Evolutionary conservation across 2,329 filamentous ascomycete genomes (phyloP).

Genomic region (Fusarium sp.): DNA sequence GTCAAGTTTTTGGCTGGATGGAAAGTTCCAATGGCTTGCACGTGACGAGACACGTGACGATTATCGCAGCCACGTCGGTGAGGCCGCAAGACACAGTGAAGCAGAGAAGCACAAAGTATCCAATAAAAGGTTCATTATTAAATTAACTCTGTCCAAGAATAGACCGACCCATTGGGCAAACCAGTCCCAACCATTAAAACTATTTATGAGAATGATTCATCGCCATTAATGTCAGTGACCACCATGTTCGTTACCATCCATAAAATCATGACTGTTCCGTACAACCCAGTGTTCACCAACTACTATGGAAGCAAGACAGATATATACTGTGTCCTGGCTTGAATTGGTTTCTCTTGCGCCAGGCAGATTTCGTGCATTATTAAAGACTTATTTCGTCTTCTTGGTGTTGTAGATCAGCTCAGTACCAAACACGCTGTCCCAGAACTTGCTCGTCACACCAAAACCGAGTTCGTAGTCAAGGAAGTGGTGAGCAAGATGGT

Average conservation of each 20-base stretch:
- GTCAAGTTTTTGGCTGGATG: constrained; percentile 35
- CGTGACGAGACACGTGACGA: constrained; percentile 36
- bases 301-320: constrained; percentile 14
- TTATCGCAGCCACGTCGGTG: constrained; percentile 5
- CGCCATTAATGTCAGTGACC: constrained; percentile 36
- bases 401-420: constrained; percentile 64
- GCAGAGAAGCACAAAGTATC: neutral
- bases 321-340: constrained; percentile 28
- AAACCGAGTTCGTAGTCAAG: constrained; percentile 98
- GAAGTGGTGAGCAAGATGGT: constrained; percentile 96
- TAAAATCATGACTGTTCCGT: constrained; percentile 37
- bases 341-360: neutral
- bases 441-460: constrained; percentile 94
- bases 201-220: constrained; percentile 30
- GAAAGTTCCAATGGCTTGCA: constrained; percentile 7
- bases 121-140: constrained; percentile 27
- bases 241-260: constrained; percentile 41
- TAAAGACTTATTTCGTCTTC: constrained; percentile 44
- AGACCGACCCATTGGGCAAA: constrained; percentile 24
- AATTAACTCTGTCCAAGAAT: constrained; percentile 29
- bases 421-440: constrained; percentile 92
- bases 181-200: constrained; percentile 40
- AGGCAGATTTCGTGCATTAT: neutral
- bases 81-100: neutral
- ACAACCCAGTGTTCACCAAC: constrained; percentile 30